These are phyloP conservation scores for Dendrobium catenatum DNA, from an alignment of 106 monocot species.

Conservation along the genomic window DNA sequence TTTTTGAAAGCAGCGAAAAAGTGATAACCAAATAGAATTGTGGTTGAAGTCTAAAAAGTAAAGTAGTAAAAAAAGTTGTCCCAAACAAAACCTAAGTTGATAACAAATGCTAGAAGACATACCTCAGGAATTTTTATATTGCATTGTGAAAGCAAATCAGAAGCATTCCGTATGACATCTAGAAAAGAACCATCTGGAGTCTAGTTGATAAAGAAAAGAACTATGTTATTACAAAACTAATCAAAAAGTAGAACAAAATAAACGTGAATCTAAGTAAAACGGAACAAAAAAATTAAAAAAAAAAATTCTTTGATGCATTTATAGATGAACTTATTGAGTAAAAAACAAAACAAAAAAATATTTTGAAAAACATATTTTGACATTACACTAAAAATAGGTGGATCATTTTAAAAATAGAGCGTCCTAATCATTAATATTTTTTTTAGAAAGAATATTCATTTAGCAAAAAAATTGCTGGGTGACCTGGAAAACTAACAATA, in stretches of 20 bases:
- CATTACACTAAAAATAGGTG: background rate
- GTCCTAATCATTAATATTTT: background rate
- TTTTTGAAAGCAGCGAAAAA: background rate
- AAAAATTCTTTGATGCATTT: background rate
- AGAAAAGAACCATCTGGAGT: constrained; percentile 96
- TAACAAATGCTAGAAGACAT: constrained; percentile 4
- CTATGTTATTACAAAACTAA: background rate
- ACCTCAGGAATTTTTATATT: constrained; percentile 82
- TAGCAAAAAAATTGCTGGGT: background rate
- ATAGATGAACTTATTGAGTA: background rate
- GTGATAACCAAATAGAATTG: too few species aligned
- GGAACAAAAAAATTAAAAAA: background rate
- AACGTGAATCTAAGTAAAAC: background rate
- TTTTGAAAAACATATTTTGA: background rate
- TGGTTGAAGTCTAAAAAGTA: too few species aligned
- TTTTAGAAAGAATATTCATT: background rate
- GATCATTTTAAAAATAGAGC: background rate
- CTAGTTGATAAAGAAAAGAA: constrained; percentile 26
- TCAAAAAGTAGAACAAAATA: background rate
- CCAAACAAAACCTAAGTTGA: too few species aligned
- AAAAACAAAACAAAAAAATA: background rate
- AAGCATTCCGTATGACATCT: constrained; percentile 86
- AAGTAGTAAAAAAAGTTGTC: too few species aligned
- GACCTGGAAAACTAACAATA: background rate
- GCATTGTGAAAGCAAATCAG: constrained; percentile 68